These are phyloP conservation scores for Alloteropsis semialata DNA, from an alignment of 176 grass and related monocot genomes.

Conservation along the genomic window DNA sequence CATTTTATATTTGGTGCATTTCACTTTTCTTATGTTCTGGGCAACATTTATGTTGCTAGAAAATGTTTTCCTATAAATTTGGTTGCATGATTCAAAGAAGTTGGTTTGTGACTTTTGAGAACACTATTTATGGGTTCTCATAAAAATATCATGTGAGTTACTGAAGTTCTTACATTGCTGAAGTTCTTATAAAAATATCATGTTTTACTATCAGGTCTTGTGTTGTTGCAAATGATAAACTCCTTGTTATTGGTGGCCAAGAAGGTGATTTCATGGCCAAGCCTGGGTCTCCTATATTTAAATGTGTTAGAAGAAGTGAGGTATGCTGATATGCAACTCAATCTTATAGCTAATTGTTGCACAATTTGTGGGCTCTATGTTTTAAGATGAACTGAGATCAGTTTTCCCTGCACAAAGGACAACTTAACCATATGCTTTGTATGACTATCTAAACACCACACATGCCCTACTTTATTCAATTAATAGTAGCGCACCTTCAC, in stretches of 20 bases:
- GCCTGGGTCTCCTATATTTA: slow-evolving; percentile 98
- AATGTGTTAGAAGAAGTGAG: slow-evolving; percentile 92
- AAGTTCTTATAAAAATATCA: slow-evolving; percentile 14
- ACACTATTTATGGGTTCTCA: not conserved
- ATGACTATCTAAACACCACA: not conserved
- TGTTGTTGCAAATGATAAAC: slow-evolving; percentile 93
- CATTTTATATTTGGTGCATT: not conserved
- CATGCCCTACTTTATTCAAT: not conserved
- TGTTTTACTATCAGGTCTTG: slow-evolving; percentile 62
- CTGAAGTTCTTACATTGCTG: not conserved
- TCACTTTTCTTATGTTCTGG: not conserved
- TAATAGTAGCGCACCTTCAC: not conserved
- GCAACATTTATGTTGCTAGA: not conserved
- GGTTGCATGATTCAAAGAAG: slow-evolving; percentile 5
- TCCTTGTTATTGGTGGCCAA: slow-evolving; percentile 93
- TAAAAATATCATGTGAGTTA: slow-evolving; percentile 18
- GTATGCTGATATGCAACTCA: slow-evolving; percentile 42
- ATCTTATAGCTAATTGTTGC: not conserved
- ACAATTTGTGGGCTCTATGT: not conserved
- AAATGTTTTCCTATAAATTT: slow-evolving; percentile 2
- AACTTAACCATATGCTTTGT: not conserved
- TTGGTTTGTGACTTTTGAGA: not conserved
- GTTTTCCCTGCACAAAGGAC: not conserved
- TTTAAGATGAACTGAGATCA: not conserved
- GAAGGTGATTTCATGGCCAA: slow-evolving; percentile 99